phyloP scores from a whole-genome alignment of 2,329 filamentous ascomycete genomes.

The Alternaria sp. region DNA sequence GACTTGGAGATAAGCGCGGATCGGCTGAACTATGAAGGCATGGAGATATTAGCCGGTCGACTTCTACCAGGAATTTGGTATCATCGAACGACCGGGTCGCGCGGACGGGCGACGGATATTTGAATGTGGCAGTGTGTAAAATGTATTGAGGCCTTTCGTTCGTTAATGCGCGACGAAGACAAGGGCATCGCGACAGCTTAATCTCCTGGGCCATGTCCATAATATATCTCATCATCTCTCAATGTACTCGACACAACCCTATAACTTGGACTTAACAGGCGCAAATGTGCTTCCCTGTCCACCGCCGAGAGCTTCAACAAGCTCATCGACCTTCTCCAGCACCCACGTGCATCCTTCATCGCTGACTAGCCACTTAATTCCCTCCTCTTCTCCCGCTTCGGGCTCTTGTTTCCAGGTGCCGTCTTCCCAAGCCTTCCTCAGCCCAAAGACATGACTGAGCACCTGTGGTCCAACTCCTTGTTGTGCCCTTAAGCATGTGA shows the following conservation, averaged over 20 bases:
- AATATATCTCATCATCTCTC: neutral
- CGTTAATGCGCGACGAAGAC: neutral
- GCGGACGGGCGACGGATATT: neutral
- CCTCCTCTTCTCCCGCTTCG: slow-evolving; percentile 59
- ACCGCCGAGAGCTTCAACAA: slow-evolving; percentile 55
- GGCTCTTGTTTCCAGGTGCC: slow-evolving; percentile 60
- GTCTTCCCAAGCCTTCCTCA: slow-evolving; percentile 77
- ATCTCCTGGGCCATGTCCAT: neutral
- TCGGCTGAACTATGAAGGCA: neutral
- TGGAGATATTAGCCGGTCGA: neutral
- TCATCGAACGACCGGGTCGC: neutral
- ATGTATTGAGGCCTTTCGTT: neutral
- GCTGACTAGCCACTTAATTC: slow-evolving; percentile 65
- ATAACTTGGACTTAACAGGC: slow-evolving; percentile 37
- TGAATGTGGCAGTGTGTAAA: neutral
- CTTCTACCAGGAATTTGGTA: neutral
- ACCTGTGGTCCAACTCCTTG: slow-evolving; percentile 85
- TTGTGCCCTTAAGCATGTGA: slow-evolving; percentile 78
- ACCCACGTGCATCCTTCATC: slow-evolving; percentile 71
- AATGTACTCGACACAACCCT: neutral
- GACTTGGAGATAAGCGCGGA: neutral
- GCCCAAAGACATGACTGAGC: slow-evolving; percentile 78
- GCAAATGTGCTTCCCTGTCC: slow-evolving; percentile 40
- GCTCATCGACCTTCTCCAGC: slow-evolving; percentile 65
- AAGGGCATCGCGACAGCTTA: neutral